Percentiles rank a stretch among this genome's conserved stretches.
Conservation (phyloP, 2,329 filamentous ascomycete species). For the Alternaria novae-zelandiae region DNA sequence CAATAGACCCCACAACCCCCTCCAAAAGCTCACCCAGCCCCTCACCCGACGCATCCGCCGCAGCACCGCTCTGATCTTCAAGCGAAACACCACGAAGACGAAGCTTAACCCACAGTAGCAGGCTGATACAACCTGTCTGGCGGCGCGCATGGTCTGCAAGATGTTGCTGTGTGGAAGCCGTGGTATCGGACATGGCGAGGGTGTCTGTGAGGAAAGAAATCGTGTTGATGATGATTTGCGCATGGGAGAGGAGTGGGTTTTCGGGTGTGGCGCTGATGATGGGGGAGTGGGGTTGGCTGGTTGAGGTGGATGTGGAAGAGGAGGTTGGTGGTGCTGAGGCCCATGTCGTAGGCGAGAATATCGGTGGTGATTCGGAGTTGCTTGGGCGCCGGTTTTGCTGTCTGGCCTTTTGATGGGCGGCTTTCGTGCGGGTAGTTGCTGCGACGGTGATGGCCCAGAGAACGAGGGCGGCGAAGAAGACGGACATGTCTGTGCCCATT, state of each 20-base stretch:
- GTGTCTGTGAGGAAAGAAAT: conserved; percentile 35
- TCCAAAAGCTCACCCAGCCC: conserved; percentile 40
- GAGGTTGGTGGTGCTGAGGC: not conserved
- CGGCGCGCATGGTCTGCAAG: conserved; percentile 29
- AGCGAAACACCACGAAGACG: conserved; percentile 27
- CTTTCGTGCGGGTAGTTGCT: conserved; percentile 26
- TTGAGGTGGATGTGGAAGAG: not conserved
- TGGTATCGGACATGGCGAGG: conserved; percentile 18
- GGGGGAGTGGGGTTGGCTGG: conserved; percentile 21
- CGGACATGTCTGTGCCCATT: conserved; percentile 42
- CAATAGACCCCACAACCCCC: conserved; percentile 34
- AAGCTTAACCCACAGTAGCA: conserved; percentile 44
- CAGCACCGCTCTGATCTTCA: conserved; percentile 20
- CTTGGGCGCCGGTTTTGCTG: conserved; percentile 16
- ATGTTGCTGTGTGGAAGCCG: conserved; percentile 21
- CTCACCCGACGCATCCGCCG: conserved; percentile 21
- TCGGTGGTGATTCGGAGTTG: conserved; percentile 14
- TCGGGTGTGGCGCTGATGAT: conserved; percentile 12
- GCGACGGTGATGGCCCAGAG: conserved; percentile 45
- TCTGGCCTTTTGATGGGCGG: conserved; percentile 8
- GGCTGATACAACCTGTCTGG: conserved; percentile 36
- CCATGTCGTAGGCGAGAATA: conserved; percentile 10
- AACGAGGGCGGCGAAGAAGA: conserved; percentile 45
- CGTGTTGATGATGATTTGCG: conserved; percentile 29
- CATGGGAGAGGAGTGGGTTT: conserved; percentile 17